Conservation (phyloP, 208 protist genomes). For the Trypanosomatidae sp. region DNA sequence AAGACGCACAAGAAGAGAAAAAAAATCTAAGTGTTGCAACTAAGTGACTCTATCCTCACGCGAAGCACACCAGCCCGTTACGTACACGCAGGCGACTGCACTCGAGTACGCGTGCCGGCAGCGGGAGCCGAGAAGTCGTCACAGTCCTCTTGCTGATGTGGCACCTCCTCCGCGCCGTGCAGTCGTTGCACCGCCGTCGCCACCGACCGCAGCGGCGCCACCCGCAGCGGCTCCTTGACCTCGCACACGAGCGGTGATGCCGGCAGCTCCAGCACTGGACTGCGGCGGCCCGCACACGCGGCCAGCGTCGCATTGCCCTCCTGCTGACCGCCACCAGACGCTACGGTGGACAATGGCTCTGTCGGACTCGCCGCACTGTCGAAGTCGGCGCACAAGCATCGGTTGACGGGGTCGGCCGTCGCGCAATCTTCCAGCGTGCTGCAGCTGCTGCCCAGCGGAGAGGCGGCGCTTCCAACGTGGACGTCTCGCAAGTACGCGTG, state of each 20-base stretch:
- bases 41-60: too few relatives aligned
- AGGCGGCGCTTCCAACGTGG: too few relatives aligned
- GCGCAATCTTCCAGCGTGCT: conserved; percentile 11
- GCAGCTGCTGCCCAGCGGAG: conserved; percentile 3
- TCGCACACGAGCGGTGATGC: too few relatives aligned
- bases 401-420: conserved; percentile 7
- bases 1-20: too few relatives aligned
- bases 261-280: too few relatives aligned
- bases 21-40: too few relatives aligned
- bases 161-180: not conserved
- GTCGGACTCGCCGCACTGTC: conserved; percentile 11
- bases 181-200: too few relatives aligned
- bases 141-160: conserved; percentile 7
- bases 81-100: conserved; percentile 20
- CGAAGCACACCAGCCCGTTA: too few relatives aligned
- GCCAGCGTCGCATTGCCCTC: not conserved
- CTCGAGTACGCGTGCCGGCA: conserved; percentile 30
- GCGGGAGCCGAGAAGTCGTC: conserved; percentile 13
- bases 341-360: not conserved
- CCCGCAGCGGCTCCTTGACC: not conserved
- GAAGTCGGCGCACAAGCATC: conserved; percentile 18
- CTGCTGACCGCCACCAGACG: not conserved
- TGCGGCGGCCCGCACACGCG: not conserved
- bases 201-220: too few relatives aligned
- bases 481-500: too few relatives aligned